phyloP scores from a whole-genome alignment of 2,329 filamentous ascomycete species.

The Didymella exigua region DNA sequence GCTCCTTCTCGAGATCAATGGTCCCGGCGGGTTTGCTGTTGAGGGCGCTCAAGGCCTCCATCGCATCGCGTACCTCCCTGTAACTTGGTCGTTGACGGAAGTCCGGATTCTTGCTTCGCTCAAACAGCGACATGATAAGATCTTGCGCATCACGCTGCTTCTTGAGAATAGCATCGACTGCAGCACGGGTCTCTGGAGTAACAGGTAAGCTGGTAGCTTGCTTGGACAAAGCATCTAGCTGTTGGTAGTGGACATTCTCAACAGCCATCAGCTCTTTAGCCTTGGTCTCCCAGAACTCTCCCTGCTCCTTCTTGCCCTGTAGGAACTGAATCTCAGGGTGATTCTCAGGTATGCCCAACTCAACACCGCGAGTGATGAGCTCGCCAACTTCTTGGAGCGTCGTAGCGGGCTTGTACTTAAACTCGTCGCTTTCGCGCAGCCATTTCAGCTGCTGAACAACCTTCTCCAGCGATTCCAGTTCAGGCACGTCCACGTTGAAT shows the following conservation, averaged over 20 bases:
- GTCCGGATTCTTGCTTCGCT: constrained; percentile 76
- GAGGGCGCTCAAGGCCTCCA: constrained; percentile 83
- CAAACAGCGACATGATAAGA: constrained; percentile 80
- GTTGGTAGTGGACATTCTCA: constrained; percentile 89
- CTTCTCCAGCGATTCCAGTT: constrained; percentile 80
- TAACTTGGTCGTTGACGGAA: constrained; percentile 84
- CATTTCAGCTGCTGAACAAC: constrained; percentile 86
- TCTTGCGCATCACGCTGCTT: constrained; percentile 95
- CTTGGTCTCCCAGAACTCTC: constrained; percentile 89
- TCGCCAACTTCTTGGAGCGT: constrained; percentile 78
- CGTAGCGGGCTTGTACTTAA: constrained; percentile 65
- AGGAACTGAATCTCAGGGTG: constrained; percentile 81
- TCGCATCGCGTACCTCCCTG: constrained; percentile 85
- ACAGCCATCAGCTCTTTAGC: constrained; percentile 91
- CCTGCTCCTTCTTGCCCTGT: constrained; percentile 75
- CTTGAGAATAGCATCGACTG: constrained; percentile 88
- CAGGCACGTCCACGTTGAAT: constrained; percentile 90
- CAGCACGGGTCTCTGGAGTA: constrained; percentile 75
- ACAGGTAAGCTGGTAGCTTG: constrained; percentile 84
- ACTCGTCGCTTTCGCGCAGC: constrained; percentile 76
- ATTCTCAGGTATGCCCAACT: constrained; percentile 76
- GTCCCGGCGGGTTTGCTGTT: constrained; percentile 93
- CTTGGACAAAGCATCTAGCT: constrained; percentile 86
- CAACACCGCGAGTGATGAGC: constrained; percentile 76
- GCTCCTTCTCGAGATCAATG: constrained; percentile 89